Evolutionary conservation across 2,329 filamentous ascomycete genomes (phyloP), one percentile per base, ranked within the genome.

Genomic region (Cladorrhinum sp.): DNA sequence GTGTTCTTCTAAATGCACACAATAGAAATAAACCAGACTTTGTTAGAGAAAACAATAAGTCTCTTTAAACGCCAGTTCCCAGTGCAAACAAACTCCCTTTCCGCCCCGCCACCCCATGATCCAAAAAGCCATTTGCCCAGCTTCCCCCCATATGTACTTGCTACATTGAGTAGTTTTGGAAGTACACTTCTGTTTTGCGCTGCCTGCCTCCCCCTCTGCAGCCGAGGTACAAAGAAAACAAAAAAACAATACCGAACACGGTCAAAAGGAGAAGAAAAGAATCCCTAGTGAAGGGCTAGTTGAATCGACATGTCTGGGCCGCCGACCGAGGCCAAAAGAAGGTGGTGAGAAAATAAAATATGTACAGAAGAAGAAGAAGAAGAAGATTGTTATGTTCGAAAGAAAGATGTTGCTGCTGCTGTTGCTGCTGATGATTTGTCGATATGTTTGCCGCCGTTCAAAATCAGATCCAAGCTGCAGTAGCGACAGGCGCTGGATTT

Each of bases 401-500:
- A 28, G 23, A 3, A 28, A 42, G n/a, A 46, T 42, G 53, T 39
- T 42, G 53, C 33, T 23, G 51, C 55, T 18, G 55, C 9, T 9
- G 9, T 20, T 24, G 26, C 8, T 49, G 53, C 33, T 4, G 12
- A n/a, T 42, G 14, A n/a, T 42, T 46, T 20, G 42, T 9, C 42
- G n/a, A 8, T 33, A 8, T 33, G 26, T 20, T 39, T n/a, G 23
- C 3, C 18, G n/a, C 5, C 50, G 26, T 28, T 28, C 4, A n/a
- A 28, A 28, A 5, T 70, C 64, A 85, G 65, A 85, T 85, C 83
- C 83, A 85, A 57, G 80, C 63, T 3, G 71, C 73, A 12, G 75
- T 63, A 16, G 74, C 69, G 46, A 72, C 70, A 20, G 70, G 63
- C 6, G 69, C 67, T 52, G 69, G 68, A 26, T 67, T 39, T 18